Evolutionary conservation across 768 basidiomycete species (phyloP).

Genomic region (Lactarius quietus): DNA sequence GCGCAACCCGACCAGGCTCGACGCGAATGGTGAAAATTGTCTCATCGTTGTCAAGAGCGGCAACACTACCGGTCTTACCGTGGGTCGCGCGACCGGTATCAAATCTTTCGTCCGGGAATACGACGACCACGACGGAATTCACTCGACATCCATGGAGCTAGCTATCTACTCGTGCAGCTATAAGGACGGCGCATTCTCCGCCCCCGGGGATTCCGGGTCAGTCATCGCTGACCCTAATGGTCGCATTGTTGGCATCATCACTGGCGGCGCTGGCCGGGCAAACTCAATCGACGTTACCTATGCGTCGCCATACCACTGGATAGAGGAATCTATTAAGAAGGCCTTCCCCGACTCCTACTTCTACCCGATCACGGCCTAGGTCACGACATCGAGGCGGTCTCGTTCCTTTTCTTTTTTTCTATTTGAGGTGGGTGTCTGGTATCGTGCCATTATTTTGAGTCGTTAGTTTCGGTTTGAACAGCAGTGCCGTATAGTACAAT

Average conservation of each 20-base stretch:
- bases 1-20: conserved; percentile 22
- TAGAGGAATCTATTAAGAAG: background rate
- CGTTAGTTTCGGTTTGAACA: too few species aligned
- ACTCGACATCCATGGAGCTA: conserved; percentile 22
- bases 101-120: conserved; percentile 28
- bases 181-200: conserved; percentile 26
- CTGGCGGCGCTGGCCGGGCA: conserved; percentile 10
- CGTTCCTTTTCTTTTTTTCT: too few species aligned
- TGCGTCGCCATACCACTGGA: background rate
- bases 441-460: too few species aligned
- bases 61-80: conserved; percentile 26
- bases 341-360: background rate
- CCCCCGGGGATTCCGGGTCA: conserved; percentile 28
- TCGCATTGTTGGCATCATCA: conserved; percentile 26
- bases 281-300: conserved; percentile 14
- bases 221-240: conserved; percentile 24
- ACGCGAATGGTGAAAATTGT: conserved; percentile 22
- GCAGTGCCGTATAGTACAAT: too few species aligned
- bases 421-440: too few species aligned
- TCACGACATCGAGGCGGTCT: background rate
- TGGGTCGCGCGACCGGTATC: conserved; percentile 29
- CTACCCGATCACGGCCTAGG: background rate
- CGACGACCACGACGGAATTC: conserved; percentile 11
- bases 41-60: conserved; percentile 30
- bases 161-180: conserved; percentile 19